These are phyloP conservation scores for Megacollybia marginata DNA, from an alignment of 768 basidiomycete species.

Conservation along the genomic window DNA sequence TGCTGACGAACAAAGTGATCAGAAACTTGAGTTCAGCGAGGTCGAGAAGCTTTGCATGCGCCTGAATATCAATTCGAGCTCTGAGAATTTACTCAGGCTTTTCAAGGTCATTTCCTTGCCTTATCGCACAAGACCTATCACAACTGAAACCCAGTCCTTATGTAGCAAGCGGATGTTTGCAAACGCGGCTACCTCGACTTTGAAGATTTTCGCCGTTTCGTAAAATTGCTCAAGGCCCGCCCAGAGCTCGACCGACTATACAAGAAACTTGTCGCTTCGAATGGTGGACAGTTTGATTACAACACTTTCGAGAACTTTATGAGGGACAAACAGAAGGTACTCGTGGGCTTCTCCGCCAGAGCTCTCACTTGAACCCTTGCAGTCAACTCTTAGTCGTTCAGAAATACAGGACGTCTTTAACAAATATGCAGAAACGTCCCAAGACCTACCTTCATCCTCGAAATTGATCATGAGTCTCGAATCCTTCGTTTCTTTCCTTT, in stretches of 20 bases:
- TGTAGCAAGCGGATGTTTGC: slow-evolving; percentile 58
- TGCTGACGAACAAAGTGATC: slow-evolving; percentile 54
- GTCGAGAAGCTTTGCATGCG: slow-evolving; percentile 64
- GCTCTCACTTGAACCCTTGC: not conserved
- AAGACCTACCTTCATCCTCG: slow-evolving; percentile 2
- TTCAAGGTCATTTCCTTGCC: slow-evolving; percentile 40
- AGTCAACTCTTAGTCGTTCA: slow-evolving; percentile 27
- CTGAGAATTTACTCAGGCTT: slow-evolving; percentile 43
- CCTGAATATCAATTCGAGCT: slow-evolving; percentile 55
- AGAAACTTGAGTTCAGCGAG: slow-evolving; percentile 62
- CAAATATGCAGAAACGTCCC: slow-evolving; percentile 21
- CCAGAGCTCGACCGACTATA: slow-evolving; percentile 74
- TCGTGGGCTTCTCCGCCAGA: slow-evolving; percentile 1
- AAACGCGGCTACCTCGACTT: slow-evolving; percentile 63
- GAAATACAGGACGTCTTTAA: slow-evolving; percentile 29
- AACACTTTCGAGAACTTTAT: slow-evolving; percentile 38
- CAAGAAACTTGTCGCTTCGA: slow-evolving; percentile 22
- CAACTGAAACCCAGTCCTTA: not conserved
- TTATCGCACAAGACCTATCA: not conserved
- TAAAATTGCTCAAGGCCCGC: slow-evolving; percentile 76
- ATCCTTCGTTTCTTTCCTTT: not conserved
- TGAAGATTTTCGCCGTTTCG: slow-evolving; percentile 71
- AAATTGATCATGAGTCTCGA: not conserved
- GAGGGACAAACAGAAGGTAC: slow-evolving; percentile 34
- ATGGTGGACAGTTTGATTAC: slow-evolving; percentile 32